phyloP scores from a whole-genome alignment of 768 basidiomycete species.

The Boletus barrowsii region DNA sequence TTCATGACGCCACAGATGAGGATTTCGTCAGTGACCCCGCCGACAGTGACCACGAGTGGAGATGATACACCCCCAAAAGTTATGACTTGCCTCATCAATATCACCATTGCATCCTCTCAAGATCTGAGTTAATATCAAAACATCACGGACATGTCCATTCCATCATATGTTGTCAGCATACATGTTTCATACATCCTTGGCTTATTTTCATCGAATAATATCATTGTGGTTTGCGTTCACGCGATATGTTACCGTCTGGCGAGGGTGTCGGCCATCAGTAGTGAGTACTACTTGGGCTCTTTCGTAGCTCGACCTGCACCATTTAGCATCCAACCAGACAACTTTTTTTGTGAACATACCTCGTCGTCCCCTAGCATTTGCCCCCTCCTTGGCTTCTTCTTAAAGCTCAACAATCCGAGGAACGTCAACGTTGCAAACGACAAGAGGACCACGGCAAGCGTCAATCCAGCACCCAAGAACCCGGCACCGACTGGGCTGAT shows the following conservation, averaged over 20 bases:
- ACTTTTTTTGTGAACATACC: constrained; percentile 13
- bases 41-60: constrained; percentile 33
- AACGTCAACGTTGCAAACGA: constrained; percentile 40
- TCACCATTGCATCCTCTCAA: constrained; percentile 19
- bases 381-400: constrained; percentile 13
- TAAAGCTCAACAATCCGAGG: constrained; percentile 36
- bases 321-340: constrained; percentile 1
- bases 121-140: constrained; percentile 18
- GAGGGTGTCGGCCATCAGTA: neutral
- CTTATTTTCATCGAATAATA: neutral
- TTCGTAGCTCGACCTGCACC: constrained; percentile 23
- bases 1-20: constrained; percentile 53
- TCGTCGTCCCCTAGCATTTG: neutral
- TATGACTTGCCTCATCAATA: constrained; percentile 6
- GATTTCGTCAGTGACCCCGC: constrained; percentile 34
- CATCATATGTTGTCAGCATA: constrained; percentile 15
- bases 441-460: constrained; percentile 39
- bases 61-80: constrained; percentile 18
- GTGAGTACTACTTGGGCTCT: constrained; percentile 3
- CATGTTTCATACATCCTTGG: constrained; percentile 14
- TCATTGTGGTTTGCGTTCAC: constrained; percentile 2
- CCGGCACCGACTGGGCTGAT: constrained; percentile 63
- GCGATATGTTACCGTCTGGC: neutral
- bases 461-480: constrained; percentile 61
- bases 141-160: constrained; percentile 15